phyloP scores from a whole-genome alignment of 2,329 filamentous ascomycete genomes.

The Ophiostoma ulmi region DNA sequence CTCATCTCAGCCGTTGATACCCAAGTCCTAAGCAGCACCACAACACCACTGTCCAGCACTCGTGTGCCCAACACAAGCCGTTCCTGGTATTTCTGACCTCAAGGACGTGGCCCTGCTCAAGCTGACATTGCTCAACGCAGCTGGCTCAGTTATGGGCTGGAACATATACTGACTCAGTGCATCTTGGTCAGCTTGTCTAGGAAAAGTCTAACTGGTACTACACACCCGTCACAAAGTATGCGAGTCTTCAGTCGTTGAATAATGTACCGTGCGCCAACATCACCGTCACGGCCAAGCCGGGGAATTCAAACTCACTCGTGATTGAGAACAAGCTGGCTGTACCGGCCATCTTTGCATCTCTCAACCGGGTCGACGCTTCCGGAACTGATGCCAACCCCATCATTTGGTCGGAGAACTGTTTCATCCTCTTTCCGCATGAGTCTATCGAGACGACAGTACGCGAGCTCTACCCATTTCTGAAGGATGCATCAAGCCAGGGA shows the following conservation, averaged over 20 bases:
- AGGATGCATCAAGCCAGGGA: not conserved
- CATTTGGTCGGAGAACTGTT: not conserved
- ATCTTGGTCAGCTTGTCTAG: not conserved
- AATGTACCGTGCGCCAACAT: not conserved
- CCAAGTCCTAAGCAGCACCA: not conserved
- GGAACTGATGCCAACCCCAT: not conserved
- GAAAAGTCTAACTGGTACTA: not conserved
- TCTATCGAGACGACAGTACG: not conserved
- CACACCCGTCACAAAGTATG: not conserved
- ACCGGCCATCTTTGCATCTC: not conserved
- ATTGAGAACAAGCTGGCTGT: not conserved
- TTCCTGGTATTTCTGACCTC: not conserved
- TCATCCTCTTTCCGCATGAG: not conserved
- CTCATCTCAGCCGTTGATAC: not conserved
- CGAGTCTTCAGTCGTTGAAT: not conserved
- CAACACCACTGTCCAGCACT: not conserved
- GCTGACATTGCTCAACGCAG: not conserved
- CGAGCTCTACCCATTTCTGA: not conserved
- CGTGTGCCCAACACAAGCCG: not conserved
- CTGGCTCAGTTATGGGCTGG: not conserved
- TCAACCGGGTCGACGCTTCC: not conserved
- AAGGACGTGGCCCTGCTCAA: not conserved
- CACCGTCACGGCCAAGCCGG: not conserved
- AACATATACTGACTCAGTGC: not conserved
- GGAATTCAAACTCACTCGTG: not conserved